These are phyloP conservation scores for Saccharomycopsis capsularis DNA, from an alignment of 805 yeast species.

Conservation along the genomic window DNA sequence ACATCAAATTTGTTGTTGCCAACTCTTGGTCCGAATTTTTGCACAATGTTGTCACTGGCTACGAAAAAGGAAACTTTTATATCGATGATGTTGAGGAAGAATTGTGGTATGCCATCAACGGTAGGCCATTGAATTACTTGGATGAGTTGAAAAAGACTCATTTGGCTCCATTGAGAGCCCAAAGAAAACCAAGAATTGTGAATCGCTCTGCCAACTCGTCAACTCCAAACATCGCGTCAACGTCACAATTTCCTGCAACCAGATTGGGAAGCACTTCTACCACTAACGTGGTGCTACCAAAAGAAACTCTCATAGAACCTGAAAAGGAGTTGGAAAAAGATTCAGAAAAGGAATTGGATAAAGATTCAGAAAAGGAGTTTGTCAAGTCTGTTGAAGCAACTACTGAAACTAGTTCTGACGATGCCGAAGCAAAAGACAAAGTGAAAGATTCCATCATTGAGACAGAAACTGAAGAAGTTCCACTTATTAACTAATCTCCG, in stretches of 20 bases:
- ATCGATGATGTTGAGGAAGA: conserved; percentile 63
- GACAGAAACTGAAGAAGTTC: no score
- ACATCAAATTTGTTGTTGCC: conserved; percentile 80
- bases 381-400: no score
- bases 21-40: conserved; percentile 87
- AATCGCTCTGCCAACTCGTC: background rate
- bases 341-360: background rate
- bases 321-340: background rate
- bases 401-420: no score
- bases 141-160: conserved; percentile 34
- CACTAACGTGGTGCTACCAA: conserved; percentile 12
- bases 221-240: background rate
- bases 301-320: conserved; percentile 21
- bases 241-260: conserved; percentile 10
- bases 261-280: background rate
- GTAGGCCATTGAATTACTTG: conserved; percentile 50
- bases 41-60: conserved; percentile 73
- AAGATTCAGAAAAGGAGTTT: background rate
- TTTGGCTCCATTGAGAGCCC: conserved; percentile 23
- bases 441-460: no score
- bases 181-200: conserved; percentile 7
- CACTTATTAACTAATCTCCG: no score
- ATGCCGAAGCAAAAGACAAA: no score
- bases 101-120: conserved; percentile 56
- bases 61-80: conserved; percentile 75